phyloP scores from a whole-genome alignment of 2,329 filamentous ascomycete genomes.

The Colletotrichum trifolii region DNA sequence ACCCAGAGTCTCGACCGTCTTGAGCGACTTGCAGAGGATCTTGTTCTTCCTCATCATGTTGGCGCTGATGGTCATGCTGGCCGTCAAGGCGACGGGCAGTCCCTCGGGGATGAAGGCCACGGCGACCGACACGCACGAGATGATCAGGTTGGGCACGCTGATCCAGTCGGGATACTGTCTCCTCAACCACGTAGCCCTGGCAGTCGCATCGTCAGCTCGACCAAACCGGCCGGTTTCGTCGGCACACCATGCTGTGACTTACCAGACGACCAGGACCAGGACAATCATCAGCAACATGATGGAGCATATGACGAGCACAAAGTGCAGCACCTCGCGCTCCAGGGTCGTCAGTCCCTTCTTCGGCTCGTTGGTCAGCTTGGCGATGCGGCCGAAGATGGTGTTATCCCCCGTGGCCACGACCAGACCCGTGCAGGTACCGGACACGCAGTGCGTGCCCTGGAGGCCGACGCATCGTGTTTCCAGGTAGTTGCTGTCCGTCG shows the following conservation, averaged over 20 bases:
- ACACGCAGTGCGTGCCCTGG: slow-evolving; percentile 82
- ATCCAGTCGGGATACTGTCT: slow-evolving; percentile 77
- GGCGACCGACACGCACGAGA: slow-evolving; percentile 77
- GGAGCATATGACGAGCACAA: slow-evolving; percentile 75
- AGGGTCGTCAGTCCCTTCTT: slow-evolving; percentile 75
- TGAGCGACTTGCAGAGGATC: slow-evolving; percentile 82
- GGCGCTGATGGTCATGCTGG: slow-evolving; percentile 79
- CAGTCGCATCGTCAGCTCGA: not conserved
- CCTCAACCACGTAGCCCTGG: slow-evolving; percentile 76
- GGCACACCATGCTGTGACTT: slow-evolving; percentile 47
- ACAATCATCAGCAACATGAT: slow-evolving; percentile 75
- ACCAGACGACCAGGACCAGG: slow-evolving; percentile 75
- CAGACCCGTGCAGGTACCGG: slow-evolving; percentile 73
- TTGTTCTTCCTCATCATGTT: slow-evolving; percentile 82
- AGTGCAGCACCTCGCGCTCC: slow-evolving; percentile 78
- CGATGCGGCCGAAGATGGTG: slow-evolving; percentile 82
- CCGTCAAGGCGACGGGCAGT: slow-evolving; percentile 75
- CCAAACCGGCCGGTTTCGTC: slow-evolving; percentile 40
- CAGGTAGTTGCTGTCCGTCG: slow-evolving; percentile 78
- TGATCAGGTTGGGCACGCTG: slow-evolving; percentile 76
- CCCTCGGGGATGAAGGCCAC: slow-evolving; percentile 83
- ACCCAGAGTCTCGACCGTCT: slow-evolving; percentile 81
- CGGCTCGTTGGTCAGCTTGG: slow-evolving; percentile 76
- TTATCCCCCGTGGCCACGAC: slow-evolving; percentile 78
- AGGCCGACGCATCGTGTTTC: slow-evolving; percentile 82